A percentile compares a stretch with the other conserved stretches of the same genome.
Evolutionary conservation across 108 stramenopile species (phyloP).

Genomic region (Conticribra guillardii): DNA sequence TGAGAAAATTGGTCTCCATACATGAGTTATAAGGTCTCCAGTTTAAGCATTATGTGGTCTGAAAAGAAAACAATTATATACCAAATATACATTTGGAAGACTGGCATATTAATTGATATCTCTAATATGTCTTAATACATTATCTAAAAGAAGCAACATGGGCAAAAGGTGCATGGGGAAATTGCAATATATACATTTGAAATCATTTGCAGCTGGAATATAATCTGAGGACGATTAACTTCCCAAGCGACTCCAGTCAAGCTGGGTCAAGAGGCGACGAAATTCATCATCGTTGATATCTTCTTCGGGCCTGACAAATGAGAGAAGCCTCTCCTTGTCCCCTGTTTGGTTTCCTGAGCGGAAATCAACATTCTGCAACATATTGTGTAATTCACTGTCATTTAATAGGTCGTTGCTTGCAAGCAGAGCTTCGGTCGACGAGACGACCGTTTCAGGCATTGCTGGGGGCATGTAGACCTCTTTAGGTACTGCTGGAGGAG

Average conservation of each 20-base stretch:
- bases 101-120: too few relatives aligned
- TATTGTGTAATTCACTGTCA: background rate
- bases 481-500: too few relatives aligned
- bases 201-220: too few relatives aligned
- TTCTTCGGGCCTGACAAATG: background rate
- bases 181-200: too few relatives aligned
- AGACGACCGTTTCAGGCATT: background rate
- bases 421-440: background rate
- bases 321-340: background rate
- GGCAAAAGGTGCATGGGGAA: too few relatives aligned
- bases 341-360: background rate
- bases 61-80: too few relatives aligned
- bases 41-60: too few relatives aligned
- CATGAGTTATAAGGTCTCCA: too few relatives aligned
- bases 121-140: too few relatives aligned
- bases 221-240: background rate
- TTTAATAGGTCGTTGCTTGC: background rate
- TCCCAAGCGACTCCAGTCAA: background rate
- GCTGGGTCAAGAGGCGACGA: background rate
- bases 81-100: too few relatives aligned
- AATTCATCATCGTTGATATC: background rate
- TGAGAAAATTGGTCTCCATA: constrained; percentile 69
- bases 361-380: background rate
- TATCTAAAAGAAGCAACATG: too few relatives aligned
- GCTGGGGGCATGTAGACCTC: too few relatives aligned